These are phyloP conservation scores for Heliamphora exappendiculata DNA, from an alignment of 148 eudicot species.

Conservation along the genomic window DNA sequence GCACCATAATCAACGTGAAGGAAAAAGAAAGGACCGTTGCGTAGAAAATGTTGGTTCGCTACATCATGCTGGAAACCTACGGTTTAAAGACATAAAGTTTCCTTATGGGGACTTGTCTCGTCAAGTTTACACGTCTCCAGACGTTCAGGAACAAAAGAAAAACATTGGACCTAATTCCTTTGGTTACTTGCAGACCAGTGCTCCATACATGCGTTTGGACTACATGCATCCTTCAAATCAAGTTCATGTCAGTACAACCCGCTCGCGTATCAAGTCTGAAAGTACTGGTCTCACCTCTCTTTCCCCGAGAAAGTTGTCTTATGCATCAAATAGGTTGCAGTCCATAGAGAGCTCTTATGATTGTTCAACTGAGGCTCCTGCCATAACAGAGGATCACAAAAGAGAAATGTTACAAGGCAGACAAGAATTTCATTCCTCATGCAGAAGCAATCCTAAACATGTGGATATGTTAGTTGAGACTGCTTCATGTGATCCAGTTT, in stretches of 20 bases:
- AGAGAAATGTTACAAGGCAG: constrained; percentile 25
- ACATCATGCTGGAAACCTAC: constrained; percentile 23
- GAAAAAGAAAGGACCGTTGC: constrained; percentile 33
- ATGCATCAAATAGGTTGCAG: constrained; percentile 41
- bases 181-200: constrained; percentile 28
- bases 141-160: constrained; percentile 29
- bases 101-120: constrained; percentile 20
- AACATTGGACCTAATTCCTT: constrained; percentile 20
- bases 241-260: constrained; percentile 28
- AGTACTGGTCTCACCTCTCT: constrained; percentile 29
- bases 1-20: constrained; percentile 31
- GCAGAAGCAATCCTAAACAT: constrained; percentile 18
- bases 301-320: constrained; percentile 43
- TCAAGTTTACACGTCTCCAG: constrained; percentile 29
- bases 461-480: constrained; percentile 21
- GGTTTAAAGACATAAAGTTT: constrained; percentile 23
- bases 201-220: constrained; percentile 27
- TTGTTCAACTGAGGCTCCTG: constrained; percentile 28
- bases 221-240: constrained; percentile 27
- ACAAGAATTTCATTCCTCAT: constrained; percentile 21
- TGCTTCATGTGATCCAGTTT: constrained; percentile 25
- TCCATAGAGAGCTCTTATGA: neutral
- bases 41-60: constrained; percentile 26
- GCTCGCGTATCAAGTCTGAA: constrained; percentile 39
- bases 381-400: constrained; percentile 29